Conservation (phyloP, 768 basidiomycete genomes). For the Rhodotorula diobovata region DNA sequence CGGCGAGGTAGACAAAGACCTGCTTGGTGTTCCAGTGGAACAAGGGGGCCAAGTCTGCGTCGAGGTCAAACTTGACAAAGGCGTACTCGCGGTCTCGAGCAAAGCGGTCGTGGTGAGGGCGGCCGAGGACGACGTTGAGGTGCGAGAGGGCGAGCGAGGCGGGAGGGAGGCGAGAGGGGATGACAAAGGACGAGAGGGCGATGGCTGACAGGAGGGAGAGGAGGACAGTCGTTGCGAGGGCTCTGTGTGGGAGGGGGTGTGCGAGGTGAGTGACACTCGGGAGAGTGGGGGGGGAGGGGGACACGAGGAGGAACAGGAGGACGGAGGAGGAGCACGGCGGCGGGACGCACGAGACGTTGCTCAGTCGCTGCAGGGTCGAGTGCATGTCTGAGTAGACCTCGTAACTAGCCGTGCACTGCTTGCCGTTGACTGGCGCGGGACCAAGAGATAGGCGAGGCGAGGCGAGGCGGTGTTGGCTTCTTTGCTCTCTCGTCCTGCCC, state of each 20-base stretch:
- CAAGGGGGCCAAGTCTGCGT: conserved; percentile 76
- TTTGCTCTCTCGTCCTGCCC: too few species aligned
- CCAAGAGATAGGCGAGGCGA: neutral
- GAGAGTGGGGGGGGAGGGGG: neutral
- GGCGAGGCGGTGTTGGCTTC: too few species aligned
- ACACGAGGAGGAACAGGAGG: conserved; percentile 43
- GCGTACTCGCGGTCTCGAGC: conserved; percentile 66
- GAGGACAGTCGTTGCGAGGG: conserved; percentile 68
- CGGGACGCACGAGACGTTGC: conserved; percentile 57
- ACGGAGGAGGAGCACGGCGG: too few species aligned
- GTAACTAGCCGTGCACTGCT: neutral
- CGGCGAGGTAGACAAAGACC: conserved; percentile 77
- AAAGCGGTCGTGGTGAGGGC: conserved; percentile 18
- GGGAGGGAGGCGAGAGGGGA: conserved; percentile 54
- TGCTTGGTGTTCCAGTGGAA: conserved; percentile 99
- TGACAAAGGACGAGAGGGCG: conserved; percentile 37
- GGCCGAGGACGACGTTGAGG: conserved; percentile 58
- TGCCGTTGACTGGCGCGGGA: neutral
- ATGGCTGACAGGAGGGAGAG: conserved; percentile 36
- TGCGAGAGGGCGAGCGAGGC: conserved; percentile 56
- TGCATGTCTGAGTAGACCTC: conserved; percentile 5
- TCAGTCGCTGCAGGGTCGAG: conserved; percentile 55
- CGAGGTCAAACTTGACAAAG: conserved; percentile 73
- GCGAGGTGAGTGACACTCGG: conserved; percentile 40
- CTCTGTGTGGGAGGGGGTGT: conserved; percentile 54